These are phyloP conservation scores for Prunella vulgaris DNA, from an alignment of 257 asterid species.

Conservation along the genomic window DNA sequence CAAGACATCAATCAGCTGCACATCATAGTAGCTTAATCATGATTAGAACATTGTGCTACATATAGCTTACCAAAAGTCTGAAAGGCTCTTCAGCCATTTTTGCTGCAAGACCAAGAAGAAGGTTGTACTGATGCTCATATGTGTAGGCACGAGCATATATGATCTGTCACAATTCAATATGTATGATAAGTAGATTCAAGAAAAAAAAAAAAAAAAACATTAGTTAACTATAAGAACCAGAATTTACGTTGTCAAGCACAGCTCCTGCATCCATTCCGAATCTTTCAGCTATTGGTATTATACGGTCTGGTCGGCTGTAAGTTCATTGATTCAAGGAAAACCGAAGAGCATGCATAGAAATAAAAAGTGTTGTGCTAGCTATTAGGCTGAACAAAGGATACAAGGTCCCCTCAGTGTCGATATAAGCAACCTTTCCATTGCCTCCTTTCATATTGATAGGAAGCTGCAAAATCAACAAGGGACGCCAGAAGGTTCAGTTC, in stretches of 20 bases:
- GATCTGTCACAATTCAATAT: constrained; percentile 43
- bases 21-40: constrained; percentile 3
- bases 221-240: constrained; percentile 13
- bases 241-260: constrained; percentile 87
- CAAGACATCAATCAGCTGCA: constrained; percentile 25
- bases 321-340: constrained; percentile 38
- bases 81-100: constrained; percentile 99
- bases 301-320: constrained; percentile 91
- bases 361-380: neutral
- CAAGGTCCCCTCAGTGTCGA: constrained; percentile 98
- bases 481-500: constrained; percentile 3
- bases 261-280: constrained; percentile 99
- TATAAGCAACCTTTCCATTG: constrained; percentile 97
- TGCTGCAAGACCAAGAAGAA: constrained; percentile 95
- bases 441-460: constrained; percentile 94
- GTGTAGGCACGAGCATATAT: constrained; percentile 99
- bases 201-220: constrained; percentile 1
- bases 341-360: neutral
- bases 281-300: constrained; percentile 94
- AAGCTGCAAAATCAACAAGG: constrained; percentile 52
- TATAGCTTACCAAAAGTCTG: constrained; percentile 74
- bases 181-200: constrained; percentile 11
- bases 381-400: constrained; percentile 48
- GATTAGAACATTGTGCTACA: neutral
- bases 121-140: constrained; percentile 95